Evolutionary conservation across 306 rosid species (phyloP), one percentile per base, ranked within the genome.

Genomic region (Albizia julibrissin): DNA sequence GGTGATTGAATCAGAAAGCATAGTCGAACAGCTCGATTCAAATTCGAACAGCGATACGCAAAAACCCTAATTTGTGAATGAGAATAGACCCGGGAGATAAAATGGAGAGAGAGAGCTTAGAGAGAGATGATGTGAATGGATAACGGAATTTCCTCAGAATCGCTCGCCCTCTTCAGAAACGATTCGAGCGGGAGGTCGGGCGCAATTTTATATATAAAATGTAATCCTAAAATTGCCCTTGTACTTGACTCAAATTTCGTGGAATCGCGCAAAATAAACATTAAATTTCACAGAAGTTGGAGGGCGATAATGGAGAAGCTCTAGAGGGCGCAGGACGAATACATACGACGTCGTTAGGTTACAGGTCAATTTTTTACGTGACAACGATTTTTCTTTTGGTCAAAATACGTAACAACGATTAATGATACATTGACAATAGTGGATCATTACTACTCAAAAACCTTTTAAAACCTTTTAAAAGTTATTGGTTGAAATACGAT

Each of bases 1-100:
- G 75, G 92, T 78, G 90, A 90, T 86, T 85, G 94, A 89, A 86
- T 95, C 97, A 56, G 96, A 91, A 89, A 87, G 83, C 99, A 95
- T 95, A 86, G 87, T 81, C 84, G 69, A 54, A 84, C 61, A 67
- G 54, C 74, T 33, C 83, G 82, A 86, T 67, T 83, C 69, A 78
- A 88, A 84, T 69, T 74, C 67, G 46, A 16, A 62, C 24, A 40
- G 69, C 76, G 89, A 82, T 66, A 80, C 67, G 72, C 82, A 61
- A 87, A 93, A 93, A 85, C 94, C 97, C 98, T 85, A 85, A 86
- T 75, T 87, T 73, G 75, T 64, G 47, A 85, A 70, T 79, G 58
- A 68, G 66, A 26, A 10, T 6, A 37, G 65, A 22, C 10, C 5
- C n/a, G 79, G 3, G 76, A 68, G 83, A 80, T 70, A 79, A 49